Evolutionary conservation across 257 asterid species (phyloP).

Genomic region (Knoxia roxburghii): DNA sequence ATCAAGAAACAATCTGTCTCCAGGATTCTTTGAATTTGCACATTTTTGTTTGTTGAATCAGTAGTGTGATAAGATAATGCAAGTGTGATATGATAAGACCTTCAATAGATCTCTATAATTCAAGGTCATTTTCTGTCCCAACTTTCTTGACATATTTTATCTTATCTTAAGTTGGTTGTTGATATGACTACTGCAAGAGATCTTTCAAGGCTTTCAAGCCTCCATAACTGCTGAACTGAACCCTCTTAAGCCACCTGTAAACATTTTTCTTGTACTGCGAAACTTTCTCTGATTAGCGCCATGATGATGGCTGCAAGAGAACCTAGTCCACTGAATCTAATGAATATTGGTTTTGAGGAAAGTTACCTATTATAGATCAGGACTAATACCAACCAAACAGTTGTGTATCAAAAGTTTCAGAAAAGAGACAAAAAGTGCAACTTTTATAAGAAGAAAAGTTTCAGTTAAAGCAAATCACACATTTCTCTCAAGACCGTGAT

Average conservation of each 20-base stretch:
- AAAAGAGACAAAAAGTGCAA: background rate
- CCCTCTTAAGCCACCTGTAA: background rate
- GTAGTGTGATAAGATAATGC: no score
- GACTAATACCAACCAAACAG: conserved; percentile 13
- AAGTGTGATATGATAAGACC: background rate
- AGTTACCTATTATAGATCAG: conserved; percentile 5
- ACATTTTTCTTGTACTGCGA: background rate
- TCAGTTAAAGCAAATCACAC: background rate
- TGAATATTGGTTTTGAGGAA: conserved; percentile 10
- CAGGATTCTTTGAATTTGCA: background rate
- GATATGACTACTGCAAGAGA: background rate
- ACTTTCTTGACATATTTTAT: background rate
- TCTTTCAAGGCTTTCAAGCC: background rate
- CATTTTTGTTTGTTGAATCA: no score
- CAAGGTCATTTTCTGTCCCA: background rate
- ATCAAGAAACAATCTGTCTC: background rate
- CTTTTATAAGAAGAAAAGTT: background rate
- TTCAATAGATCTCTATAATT: background rate
- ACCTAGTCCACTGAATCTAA: conserved; percentile 11
- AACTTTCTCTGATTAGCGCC: background rate
- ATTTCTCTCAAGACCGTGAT: background rate
- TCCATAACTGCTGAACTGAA: background rate
- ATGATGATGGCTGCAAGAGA: background rate
- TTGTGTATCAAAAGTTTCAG: background rate
- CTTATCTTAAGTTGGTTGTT: background rate